Conservation (phyloP, 345 rosid genomes). For the Brassica napus region Da-Ae NC_063437.1:6994001-6994500, state of each 20-base stretch:
- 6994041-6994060: too few relatives aligned
- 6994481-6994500: conserved; percentile 2
- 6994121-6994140: too few relatives aligned
- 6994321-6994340: conserved; percentile 24
- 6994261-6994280: conserved; percentile 28
- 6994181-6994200: background rate
- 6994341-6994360: background rate
- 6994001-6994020: too few relatives aligned
- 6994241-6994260: conserved; percentile 6
- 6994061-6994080: background rate
- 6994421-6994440: background rate
- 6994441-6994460: conserved; percentile 19
- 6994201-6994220: background rate
- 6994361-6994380: background rate
- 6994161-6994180: background rate
- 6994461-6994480: conserved; percentile 33
- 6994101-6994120: background rate
- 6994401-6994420: conserved; percentile 27
- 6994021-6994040: too few relatives aligned
- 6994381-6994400: conserved; percentile 39
- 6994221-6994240: background rate
- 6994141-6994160: background rate
- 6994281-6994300: conserved; percentile 38
- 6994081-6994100: too few relatives aligned
- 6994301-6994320: conserved; percentile 49